phyloP scores from a whole-genome alignment of 495 filamentous ascomycete species.

The Bacidia gigantensis region DNA sequence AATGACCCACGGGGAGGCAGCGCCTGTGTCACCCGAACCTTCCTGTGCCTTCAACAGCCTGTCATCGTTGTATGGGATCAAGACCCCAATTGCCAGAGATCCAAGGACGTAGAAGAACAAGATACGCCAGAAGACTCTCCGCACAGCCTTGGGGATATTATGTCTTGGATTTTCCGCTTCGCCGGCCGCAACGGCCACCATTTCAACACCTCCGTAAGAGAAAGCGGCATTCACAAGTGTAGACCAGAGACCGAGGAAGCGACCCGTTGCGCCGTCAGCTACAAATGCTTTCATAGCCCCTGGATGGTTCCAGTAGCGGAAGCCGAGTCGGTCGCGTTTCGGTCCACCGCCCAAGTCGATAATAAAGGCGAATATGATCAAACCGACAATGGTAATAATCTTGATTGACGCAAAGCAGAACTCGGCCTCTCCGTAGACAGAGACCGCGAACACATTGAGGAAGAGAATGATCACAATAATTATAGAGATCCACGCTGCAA shows the following conservation, averaged over 20 bases:
- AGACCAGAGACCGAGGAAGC: constrained; percentile 28
- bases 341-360: constrained; percentile 54
- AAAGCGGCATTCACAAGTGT: constrained; percentile 29
- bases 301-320: constrained; percentile 55
- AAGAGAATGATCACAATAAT: constrained; percentile 56
- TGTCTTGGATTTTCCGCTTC: constrained; percentile 66
- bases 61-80: constrained; percentile 37
- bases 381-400: constrained; percentile 58
- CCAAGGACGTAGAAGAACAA: constrained; percentile 63
- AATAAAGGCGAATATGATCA: constrained; percentile 52
- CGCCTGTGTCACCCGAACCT: constrained; percentile 39
- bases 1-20: constrained; percentile 52
- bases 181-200: constrained; percentile 61
- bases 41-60: constrained; percentile 37
- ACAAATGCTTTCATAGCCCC: constrained; percentile 51
- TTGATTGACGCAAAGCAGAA: constrained; percentile 65
- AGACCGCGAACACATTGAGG: constrained; percentile 54
- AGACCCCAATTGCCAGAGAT: constrained; percentile 43
- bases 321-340: constrained; percentile 49
- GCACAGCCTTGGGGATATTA: constrained; percentile 64
- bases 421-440: constrained; percentile 59
- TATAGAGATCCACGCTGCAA: constrained; percentile 61
- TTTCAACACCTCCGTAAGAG: constrained; percentile 46
- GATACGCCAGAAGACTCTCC: constrained; percentile 77
- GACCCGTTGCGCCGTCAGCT: constrained; percentile 21